Evolutionary conservation across 768 basidiomycete species (phyloP).

Genomic region (Sporobolomyces pararoseus): DNA sequence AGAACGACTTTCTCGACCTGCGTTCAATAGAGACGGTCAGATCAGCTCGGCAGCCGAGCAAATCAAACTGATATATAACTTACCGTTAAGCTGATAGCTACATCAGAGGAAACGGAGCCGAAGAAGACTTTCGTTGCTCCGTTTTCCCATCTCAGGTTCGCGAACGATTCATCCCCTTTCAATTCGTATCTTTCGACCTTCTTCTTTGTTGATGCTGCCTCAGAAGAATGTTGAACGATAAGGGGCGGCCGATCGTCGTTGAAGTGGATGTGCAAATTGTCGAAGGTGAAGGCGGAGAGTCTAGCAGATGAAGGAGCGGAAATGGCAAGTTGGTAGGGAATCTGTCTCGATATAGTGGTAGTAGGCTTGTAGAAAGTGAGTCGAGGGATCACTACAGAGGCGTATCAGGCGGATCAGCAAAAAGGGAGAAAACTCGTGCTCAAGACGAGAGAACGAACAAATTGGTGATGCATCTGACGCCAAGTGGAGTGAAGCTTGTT

Average conservation of each 20-base stretch:
- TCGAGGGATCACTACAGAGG: slow-evolving; percentile 59
- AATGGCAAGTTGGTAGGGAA: slow-evolving; percentile 72
- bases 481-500: slow-evolving; percentile 42
- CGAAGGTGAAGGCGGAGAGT: slow-evolving; percentile 62
- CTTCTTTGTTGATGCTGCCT: slow-evolving; percentile 14
- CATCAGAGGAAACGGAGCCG: slow-evolving; percentile 59
- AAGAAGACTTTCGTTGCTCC: slow-evolving; percentile 59
- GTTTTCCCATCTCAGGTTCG: slow-evolving; percentile 60
- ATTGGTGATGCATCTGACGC: slow-evolving; percentile 52
- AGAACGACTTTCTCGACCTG: slow-evolving; percentile 33
- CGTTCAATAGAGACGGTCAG: background rate
- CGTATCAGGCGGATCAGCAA: slow-evolving; percentile 2
- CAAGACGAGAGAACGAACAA: slow-evolving; percentile 47
- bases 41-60: no score
- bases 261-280: slow-evolving; percentile 62
- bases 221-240: slow-evolving; percentile 54
- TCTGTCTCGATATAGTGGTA: slow-evolving; percentile 60
- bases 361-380: slow-evolving; percentile 69
- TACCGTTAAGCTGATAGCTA: slow-evolving; percentile 60
- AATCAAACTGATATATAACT: no score
- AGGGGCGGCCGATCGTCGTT: slow-evolving; percentile 56
- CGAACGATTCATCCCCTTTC: slow-evolving; percentile 49
- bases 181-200: slow-evolving; percentile 52
- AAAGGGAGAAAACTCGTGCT: background rate
- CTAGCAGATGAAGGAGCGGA: slow-evolving; percentile 56